phyloP scores from a whole-genome alignment of 371 early-diverging fungal genomes.

The Capillidium heterosporum region DNA sequence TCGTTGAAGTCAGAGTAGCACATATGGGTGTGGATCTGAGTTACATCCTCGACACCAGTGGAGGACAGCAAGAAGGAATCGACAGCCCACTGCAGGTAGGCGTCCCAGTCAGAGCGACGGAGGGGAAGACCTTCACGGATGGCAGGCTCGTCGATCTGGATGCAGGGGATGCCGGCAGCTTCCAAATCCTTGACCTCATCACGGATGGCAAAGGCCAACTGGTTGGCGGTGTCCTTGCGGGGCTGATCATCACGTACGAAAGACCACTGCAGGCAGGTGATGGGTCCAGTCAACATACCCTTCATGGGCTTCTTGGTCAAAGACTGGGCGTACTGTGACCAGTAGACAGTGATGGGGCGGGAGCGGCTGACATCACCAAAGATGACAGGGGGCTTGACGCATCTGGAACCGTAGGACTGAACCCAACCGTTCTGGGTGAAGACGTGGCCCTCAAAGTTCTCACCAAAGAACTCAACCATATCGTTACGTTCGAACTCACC shows the following conservation, averaged over 20 bases:
- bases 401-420: conserved; percentile 89
- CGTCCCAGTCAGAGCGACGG: conserved; percentile 49
- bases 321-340: conserved; percentile 67
- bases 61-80: conserved; percentile 82
- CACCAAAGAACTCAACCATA: conserved; percentile 82
- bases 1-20: conserved; percentile 98
- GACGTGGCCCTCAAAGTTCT: conserved; percentile 70
- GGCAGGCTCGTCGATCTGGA: conserved; percentile 97
- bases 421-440: conserved; percentile 94
- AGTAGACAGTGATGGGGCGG: conserved; percentile 76
- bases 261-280: conserved; percentile 91
- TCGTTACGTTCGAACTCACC: conserved; percentile 94
- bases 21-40: conserved; percentile 93
- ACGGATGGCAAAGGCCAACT: conserved; percentile 88
- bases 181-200: conserved; percentile 91
- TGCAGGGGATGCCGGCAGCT: conserved; percentile 73
- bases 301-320: conserved; percentile 80
- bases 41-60: conserved; percentile 65
- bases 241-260: conserved; percentile 94
- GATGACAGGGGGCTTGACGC: conserved; percentile 81
- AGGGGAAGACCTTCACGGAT: conserved; percentile 95
- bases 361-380: conserved; percentile 86
- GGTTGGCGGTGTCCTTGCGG: conserved; percentile 59
- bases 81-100: conserved; percentile 89
- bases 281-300: conserved; percentile 91